Evolutionary conservation across 2,329 filamentous ascomycete species (phyloP).

Genomic region (Trichoderma simmonsii): DNA sequence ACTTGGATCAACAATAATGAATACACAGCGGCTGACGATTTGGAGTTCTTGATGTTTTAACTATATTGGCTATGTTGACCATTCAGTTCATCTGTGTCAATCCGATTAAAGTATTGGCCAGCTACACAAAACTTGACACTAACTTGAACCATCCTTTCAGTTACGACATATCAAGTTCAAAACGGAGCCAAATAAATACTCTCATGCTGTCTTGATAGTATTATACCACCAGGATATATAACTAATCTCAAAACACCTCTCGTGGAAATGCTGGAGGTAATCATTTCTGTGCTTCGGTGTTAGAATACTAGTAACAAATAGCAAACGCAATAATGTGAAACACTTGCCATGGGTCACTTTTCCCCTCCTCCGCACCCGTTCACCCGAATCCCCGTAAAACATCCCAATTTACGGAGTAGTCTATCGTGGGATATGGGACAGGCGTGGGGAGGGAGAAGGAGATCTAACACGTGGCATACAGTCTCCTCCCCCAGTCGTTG

Average conservation of each 20-base stretch:
- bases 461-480: not conserved
- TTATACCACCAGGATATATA: not conserved
- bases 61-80: not conserved
- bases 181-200: not conserved
- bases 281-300: not conserved
- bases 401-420: not conserved
- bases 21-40: not conserved
- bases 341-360: not conserved
- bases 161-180: not conserved
- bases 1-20: not conserved
- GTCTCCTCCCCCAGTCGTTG: not conserved
- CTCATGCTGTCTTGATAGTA: not conserved
- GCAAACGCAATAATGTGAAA: not conserved
- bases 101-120: not conserved
- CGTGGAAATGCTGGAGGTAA: not conserved
- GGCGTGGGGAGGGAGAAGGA: not conserved
- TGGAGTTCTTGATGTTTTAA: not conserved
- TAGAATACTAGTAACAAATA: not conserved
- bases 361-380: not conserved
- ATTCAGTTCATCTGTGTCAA: not conserved
- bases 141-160: not conserved
- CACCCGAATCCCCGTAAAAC: not conserved
- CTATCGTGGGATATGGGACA: not conserved
- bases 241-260: not conserved
- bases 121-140: not conserved